Evolutionary conservation across 2,329 filamentous ascomycete genomes (phyloP).

Genomic region (Aureobasidium sp.): DNA sequence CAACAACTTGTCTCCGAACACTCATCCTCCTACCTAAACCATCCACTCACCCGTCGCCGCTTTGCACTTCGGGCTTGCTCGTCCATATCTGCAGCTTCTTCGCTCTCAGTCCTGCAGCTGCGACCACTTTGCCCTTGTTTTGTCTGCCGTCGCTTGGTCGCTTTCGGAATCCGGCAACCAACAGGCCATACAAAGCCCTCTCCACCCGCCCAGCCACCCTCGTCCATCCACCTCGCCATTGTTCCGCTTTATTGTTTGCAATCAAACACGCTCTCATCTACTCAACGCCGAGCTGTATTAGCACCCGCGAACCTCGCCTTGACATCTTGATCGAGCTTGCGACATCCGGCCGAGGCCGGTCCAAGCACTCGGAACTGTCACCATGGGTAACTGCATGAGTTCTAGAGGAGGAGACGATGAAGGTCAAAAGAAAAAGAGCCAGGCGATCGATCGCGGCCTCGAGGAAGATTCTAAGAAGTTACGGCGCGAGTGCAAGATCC

Average conservation of each 20-base stretch:
- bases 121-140: neutral
- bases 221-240: constrained; percentile 7
- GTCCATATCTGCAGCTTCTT: neutral
- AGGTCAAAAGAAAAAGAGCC: constrained; percentile 92
- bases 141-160: neutral
- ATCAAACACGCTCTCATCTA: neutral
- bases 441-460: constrained; percentile 86
- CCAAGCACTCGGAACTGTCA: constrained; percentile 18
- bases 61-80: neutral
- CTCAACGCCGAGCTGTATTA: neutral
- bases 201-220: neutral
- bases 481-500: constrained; percentile 97
- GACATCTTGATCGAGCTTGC: constrained; percentile 13
- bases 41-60: neutral
- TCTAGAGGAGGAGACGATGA: constrained; percentile 77
- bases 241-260: constrained; percentile 8
- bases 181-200: constrained; percentile 4
- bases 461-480: constrained; percentile 91
- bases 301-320: neutral
- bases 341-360: constrained; percentile 17
- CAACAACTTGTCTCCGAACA: neutral
- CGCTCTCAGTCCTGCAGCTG: neutral
- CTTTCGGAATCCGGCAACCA: constrained; percentile 6
- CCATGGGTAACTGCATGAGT: constrained; percentile 93
- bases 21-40: neutral